These are phyloP conservation scores for Cercospora citrullina DNA, from an alignment of 2,329 filamentous ascomycete genomes.

Conservation along the genomic window DNA sequence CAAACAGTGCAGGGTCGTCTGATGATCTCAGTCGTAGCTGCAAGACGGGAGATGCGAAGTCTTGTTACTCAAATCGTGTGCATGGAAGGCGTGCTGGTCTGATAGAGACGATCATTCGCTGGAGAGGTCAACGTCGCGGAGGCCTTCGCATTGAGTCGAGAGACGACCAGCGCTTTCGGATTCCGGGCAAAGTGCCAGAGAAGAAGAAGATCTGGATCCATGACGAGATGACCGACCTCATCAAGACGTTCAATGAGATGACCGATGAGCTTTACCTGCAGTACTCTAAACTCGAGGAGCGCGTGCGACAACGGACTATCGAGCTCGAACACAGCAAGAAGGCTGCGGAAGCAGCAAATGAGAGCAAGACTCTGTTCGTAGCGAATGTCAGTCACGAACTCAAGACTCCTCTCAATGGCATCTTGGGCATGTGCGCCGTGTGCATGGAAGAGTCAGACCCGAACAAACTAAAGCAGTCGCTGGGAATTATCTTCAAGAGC, in stretches of 20 bases:
- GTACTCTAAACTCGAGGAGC: conserved; percentile 79
- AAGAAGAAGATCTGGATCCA: conserved; percentile 72
- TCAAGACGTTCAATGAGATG: conserved; percentile 88
- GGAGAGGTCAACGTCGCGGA: conserved; percentile 29
- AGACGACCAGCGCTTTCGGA: conserved; percentile 65
- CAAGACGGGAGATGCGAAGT: conserved; percentile 5
- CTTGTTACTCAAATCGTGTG: background rate
- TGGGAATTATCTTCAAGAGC: conserved; percentile 87
- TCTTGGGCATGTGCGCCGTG: conserved; percentile 89
- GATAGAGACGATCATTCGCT: conserved; percentile 40
- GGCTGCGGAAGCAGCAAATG: conserved; percentile 89
- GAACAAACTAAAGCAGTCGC: conserved; percentile 72
- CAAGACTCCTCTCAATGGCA: conserved; percentile 93
- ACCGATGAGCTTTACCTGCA: conserved; percentile 84
- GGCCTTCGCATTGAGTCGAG: conserved; percentile 38
- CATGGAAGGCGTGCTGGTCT: conserved; percentile 30
- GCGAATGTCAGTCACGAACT: conserved; percentile 62
- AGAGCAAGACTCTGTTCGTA: conserved; percentile 65
- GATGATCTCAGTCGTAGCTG: conserved; percentile 5
- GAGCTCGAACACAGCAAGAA: conserved; percentile 89
- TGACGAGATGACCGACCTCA: conserved; percentile 82
- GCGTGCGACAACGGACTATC: conserved; percentile 77
- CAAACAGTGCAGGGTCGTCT: conserved; percentile 32
- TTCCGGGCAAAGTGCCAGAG: conserved; percentile 73
- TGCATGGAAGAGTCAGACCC: conserved; percentile 90